These are phyloP conservation scores for Naganishia onofrii DNA, from an alignment of 768 basidiomycete genomes.

Conservation along the genomic window DNA sequence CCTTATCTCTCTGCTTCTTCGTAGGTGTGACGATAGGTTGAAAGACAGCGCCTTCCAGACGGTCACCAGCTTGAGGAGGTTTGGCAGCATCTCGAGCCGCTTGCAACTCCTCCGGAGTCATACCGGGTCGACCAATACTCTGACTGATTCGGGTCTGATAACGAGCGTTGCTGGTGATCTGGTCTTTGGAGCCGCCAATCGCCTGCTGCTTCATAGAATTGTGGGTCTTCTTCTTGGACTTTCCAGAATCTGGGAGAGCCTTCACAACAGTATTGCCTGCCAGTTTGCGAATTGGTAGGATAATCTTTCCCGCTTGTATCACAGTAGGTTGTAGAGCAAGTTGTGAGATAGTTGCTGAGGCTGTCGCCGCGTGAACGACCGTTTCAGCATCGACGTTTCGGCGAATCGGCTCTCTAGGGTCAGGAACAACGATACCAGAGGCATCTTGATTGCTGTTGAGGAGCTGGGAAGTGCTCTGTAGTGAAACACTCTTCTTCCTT, in stretches of 20 bases:
- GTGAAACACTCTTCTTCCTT: background rate
- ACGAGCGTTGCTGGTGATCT: background rate
- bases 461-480: background rate
- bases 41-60: too few relatives aligned
- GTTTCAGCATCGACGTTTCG: background rate
- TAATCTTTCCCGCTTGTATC: background rate
- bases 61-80: background rate
- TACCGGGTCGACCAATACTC: background rate
- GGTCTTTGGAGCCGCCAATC: background rate
- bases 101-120: background rate
- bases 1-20: background rate
- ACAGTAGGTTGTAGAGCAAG: background rate
- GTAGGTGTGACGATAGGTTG: slow-evolving; percentile 5
- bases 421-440: background rate
- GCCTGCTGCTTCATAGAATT: background rate
- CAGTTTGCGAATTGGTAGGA: background rate
- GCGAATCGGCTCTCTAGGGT: background rate
- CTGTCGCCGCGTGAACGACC: background rate
- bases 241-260: background rate
- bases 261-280: background rate
- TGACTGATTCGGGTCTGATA: background rate
- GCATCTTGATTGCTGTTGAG: background rate
- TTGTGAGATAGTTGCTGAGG: background rate
- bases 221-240: background rate
- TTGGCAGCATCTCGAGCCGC: background rate